Conservation (phyloP, 345 rosid genomes). For the Populus alba region DNA sequence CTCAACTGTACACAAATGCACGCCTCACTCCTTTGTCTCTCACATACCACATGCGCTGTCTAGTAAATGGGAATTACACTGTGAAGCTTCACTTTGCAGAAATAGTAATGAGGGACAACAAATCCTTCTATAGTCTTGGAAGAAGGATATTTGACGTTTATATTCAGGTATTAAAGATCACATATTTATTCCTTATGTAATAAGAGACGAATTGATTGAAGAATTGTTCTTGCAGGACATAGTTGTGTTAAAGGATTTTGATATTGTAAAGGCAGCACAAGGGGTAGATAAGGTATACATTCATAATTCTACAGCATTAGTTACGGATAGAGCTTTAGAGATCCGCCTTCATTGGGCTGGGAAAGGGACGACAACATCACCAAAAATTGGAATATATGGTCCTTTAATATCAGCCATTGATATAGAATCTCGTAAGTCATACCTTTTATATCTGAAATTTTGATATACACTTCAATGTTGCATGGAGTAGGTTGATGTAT, state of each 20-base stretch:
- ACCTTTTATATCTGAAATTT: background rate
- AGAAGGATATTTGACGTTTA: slow-evolving; percentile 59
- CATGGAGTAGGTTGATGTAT: background rate
- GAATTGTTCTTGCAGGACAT: slow-evolving; percentile 13
- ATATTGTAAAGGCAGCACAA: background rate
- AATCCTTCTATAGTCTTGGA: slow-evolving; percentile 45
- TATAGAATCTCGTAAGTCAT: slow-evolving; percentile 23
- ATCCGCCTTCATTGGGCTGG: slow-evolving; percentile 22
- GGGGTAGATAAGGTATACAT: slow-evolving; percentile 9
- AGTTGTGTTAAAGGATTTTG: slow-evolving; percentile 15
- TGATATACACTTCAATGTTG: background rate
- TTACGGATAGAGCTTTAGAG: slow-evolving; percentile 17
- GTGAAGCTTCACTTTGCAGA: slow-evolving; percentile 57
- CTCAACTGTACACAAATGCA: slow-evolving; percentile 5
- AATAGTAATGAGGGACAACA: slow-evolving; percentile 48
- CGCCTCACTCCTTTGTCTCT: slow-evolving; percentile 15
- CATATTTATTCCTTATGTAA: background rate
- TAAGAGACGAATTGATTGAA: background rate
- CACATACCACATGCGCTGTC: slow-evolving; percentile 2
- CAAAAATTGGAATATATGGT: slow-evolving; percentile 17
- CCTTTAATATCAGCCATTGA: slow-evolving; percentile 26
- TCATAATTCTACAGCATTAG: background rate
- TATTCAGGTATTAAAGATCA: slow-evolving; percentile 43
- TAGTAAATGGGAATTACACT: slow-evolving; percentile 44
- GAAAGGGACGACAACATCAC: slow-evolving; percentile 27